A percentile compares a stretch with the other conserved stretches of the same genome.
Conservation (phyloP, 2,329 filamentous ascomycete genomes). For the Phialophora tarda region DNA sequence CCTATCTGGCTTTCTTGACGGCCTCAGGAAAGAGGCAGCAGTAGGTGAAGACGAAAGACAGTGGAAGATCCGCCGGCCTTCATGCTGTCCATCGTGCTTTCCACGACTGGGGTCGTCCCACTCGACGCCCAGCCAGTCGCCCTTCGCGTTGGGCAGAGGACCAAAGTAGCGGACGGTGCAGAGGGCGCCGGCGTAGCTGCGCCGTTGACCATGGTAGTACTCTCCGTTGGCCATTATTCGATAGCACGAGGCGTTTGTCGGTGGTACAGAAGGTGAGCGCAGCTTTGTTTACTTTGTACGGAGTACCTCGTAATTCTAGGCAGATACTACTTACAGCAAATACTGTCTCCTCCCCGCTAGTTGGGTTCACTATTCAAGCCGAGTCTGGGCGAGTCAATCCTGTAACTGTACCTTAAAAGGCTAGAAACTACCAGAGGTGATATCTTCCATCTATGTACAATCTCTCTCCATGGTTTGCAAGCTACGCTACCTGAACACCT, state of each 20-base stretch:
- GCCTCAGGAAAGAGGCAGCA: conserved; percentile 85
- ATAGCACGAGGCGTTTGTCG: not conserved
- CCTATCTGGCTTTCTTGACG: conserved; percentile 70
- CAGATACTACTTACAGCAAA: not conserved
- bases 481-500: not conserved
- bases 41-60: conserved; percentile 62
- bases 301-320: too few relatives aligned
- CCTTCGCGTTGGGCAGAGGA: conserved; percentile 73
- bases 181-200: conserved; percentile 76
- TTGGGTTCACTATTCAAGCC: too few relatives aligned
- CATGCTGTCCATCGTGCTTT: conserved; percentile 87
- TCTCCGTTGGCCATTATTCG: conserved; percentile 7
- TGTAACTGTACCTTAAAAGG: not conserved
- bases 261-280: not conserved
- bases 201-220: conserved; percentile 65
- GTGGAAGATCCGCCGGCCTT: conserved; percentile 78
- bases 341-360: not conserved
- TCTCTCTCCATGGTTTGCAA: not conserved
- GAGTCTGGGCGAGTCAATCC: not conserved
- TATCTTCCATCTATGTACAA: not conserved
- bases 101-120: conserved; percentile 89
- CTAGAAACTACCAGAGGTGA: not conserved
- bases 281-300: too few relatives aligned
- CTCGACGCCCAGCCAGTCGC: conserved; percentile 90
- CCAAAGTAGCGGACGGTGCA: conserved; percentile 89